Conservation (phyloP, 768 basidiomycete species). For the Thelephora ganbajun region DNA sequence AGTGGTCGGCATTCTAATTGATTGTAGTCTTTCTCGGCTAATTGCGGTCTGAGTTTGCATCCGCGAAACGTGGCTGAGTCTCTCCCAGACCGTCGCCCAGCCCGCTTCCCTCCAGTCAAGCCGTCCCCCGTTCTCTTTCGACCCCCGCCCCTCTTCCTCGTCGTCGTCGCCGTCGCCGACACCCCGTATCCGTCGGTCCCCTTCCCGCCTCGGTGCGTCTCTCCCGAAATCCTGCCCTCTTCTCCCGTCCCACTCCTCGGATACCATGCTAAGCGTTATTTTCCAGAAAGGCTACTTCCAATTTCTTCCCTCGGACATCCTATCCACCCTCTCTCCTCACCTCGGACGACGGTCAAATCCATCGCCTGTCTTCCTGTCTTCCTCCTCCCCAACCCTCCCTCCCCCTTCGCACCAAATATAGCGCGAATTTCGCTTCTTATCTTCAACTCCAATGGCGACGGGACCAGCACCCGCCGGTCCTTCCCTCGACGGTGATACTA, state of each 20-base stretch:
- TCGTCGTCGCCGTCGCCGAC: conserved; percentile 1
- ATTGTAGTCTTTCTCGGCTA: background rate
- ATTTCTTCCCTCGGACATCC: conserved; percentile 7
- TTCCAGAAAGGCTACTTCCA: background rate
- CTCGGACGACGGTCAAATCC: no score
- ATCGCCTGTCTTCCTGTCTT: no score
- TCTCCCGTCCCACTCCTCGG: background rate
- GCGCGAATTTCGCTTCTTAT: background rate
- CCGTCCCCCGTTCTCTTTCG: conserved; percentile 5
- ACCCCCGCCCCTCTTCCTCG: conserved; percentile 8
- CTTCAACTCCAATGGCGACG: conserved; percentile 7
- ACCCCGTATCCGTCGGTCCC: background rate
- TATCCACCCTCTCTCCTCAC: conserved; percentile 5
- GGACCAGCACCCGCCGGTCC: background rate
- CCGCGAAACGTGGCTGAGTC: background rate
- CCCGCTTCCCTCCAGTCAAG: conserved; percentile 1
- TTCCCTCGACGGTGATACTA: conserved; percentile 1
- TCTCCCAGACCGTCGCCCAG: conserved; percentile 1
- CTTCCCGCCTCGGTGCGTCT: conserved; percentile 4
- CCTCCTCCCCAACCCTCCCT: no score
- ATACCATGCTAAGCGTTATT: background rate
- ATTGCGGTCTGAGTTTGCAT: background rate
- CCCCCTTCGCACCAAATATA: no score
- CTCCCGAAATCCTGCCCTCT: background rate
- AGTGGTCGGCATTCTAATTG: background rate